A percentile compares a stretch with the other conserved stretches of the same genome.
Conservation (phyloP, 1,284 basidiomycete genomes). For the Ustilago shanxiensis region DNA sequence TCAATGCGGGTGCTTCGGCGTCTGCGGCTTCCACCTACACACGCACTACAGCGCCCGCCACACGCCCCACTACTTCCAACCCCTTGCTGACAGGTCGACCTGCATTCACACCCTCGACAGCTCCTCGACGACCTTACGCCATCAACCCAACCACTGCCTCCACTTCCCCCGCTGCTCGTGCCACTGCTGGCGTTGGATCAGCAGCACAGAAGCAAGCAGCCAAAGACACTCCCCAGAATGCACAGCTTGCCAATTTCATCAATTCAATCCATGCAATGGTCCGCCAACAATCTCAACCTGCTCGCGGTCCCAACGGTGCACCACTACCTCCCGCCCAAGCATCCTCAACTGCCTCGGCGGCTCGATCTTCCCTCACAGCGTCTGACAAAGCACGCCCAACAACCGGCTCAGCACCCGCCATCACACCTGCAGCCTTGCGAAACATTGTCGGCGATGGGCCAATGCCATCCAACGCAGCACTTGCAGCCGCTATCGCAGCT, state of each 20-base stretch:
- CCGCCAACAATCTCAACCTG: constrained; percentile 41
- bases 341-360: background rate
- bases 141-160: background rate
- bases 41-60: constrained; percentile 8
- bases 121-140: constrained; percentile 16
- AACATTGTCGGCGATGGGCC: constrained; percentile 52
- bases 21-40: constrained; percentile 9
- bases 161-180: constrained; percentile 13
- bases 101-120: constrained; percentile 13
- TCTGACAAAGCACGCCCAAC: constrained; percentile 17
- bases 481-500: constrained; percentile 48
- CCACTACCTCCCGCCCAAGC: constrained; percentile 37
- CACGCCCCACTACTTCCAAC: constrained; percentile 5
- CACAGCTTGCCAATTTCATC: constrained; percentile 38
- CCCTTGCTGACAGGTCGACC: constrained; percentile 17
- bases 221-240: constrained; percentile 20
- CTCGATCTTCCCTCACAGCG: constrained; percentile 2
- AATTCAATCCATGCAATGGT: constrained; percentile 48
- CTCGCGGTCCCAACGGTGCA: constrained; percentile 48
- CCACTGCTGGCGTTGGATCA: background rate
- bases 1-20: constrained; percentile 20
- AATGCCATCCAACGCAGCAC: constrained; percentile 51
- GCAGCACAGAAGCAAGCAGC: constrained; percentile 2
- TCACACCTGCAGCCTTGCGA: constrained; percentile 32
- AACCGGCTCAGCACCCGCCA: constrained; percentile 8